Conservation (phyloP, 108 stramenopile genomes). For the Cyclotella choctawhatcheeana region DNA sequence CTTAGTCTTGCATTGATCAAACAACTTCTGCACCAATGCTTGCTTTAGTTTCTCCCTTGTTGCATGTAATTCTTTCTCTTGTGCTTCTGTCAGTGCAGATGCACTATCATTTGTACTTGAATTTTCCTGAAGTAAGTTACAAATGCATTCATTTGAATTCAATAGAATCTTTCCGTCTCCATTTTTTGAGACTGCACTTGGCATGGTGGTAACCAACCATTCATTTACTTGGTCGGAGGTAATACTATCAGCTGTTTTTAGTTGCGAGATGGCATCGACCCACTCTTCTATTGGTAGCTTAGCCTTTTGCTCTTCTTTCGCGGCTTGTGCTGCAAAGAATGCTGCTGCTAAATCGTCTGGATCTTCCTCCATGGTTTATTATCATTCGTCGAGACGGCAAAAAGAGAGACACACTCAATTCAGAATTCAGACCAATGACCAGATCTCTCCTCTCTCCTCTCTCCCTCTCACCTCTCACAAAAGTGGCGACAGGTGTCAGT, state of each 20-base stretch:
- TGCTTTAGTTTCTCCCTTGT: no score
- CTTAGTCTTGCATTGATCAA: neutral
- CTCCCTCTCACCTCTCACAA: no score
- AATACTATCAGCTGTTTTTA: neutral
- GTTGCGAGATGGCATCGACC: constrained; percentile 19
- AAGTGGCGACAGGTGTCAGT: no score
- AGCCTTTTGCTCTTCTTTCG: constrained; percentile 32
- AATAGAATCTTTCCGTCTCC: neutral
- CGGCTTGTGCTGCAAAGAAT: constrained; percentile 42
- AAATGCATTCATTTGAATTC: neutral
- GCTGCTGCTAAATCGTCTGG: constrained; percentile 38
- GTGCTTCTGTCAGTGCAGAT: no score
- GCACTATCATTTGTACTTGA: neutral
- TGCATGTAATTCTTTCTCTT: neutral
- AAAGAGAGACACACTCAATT: no score
- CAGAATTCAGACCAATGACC: no score
- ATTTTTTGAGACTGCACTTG: neutral
- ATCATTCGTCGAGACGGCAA: no score
- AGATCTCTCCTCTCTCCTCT: no score
- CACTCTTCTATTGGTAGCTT: constrained; percentile 42
- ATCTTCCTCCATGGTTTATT: constrained; percentile 35
- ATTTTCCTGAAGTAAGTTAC: neutral
- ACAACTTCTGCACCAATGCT: neutral
- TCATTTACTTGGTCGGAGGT: neutral
- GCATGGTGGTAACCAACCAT: neutral